These are phyloP conservation scores for Botryotinia convoluta DNA, from an alignment of 2,329 filamentous ascomycete genomes.

Conservation along the genomic window DNA sequence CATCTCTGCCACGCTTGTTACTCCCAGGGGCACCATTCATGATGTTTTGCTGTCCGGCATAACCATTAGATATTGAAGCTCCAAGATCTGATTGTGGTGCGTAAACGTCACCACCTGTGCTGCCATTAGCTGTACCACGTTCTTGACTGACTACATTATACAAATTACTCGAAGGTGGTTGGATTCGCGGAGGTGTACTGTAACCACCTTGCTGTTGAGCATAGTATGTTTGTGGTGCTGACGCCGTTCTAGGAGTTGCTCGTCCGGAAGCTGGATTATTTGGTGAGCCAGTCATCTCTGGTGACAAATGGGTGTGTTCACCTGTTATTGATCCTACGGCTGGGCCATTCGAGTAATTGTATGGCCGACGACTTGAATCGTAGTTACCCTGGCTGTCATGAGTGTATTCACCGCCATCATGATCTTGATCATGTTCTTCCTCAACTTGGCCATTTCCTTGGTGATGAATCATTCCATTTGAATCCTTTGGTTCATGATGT, in stretches of 20 bases:
- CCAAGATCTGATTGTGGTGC: conserved; percentile 61
- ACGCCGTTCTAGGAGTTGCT: conserved; percentile 78
- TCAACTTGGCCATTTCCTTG: conserved; percentile 59
- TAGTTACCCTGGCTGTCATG: conserved; percentile 74
- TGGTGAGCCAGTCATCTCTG: conserved; percentile 81
- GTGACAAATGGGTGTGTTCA: conserved; percentile 73
- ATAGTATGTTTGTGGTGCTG: conserved; percentile 72
- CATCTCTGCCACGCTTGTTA: conserved; percentile 47
- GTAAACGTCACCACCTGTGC: conserved; percentile 66
- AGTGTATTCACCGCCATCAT: conserved; percentile 78
- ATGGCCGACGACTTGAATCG: conserved; percentile 67
- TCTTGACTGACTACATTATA: conserved; percentile 89
- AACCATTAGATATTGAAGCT: conserved; percentile 57
- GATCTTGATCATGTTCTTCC: conserved; percentile 70
- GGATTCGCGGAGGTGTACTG: conserved; percentile 71
- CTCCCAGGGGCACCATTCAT: conserved; percentile 58
- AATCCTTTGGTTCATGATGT: conserved; percentile 58
- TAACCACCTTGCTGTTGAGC: conserved; percentile 59
- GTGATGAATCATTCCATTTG: conserved; percentile 65
- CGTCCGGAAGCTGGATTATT: conserved; percentile 78
- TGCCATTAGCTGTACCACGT: conserved; percentile 64
- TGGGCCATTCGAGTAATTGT: conserved; percentile 70
- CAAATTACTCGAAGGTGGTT: conserved; percentile 71
- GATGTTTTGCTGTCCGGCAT: conserved; percentile 59
- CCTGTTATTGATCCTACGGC: conserved; percentile 63